Conservation (phyloP, 495 filamentous ascomycete genomes). For the Trichoderma parareesei region DNA sequence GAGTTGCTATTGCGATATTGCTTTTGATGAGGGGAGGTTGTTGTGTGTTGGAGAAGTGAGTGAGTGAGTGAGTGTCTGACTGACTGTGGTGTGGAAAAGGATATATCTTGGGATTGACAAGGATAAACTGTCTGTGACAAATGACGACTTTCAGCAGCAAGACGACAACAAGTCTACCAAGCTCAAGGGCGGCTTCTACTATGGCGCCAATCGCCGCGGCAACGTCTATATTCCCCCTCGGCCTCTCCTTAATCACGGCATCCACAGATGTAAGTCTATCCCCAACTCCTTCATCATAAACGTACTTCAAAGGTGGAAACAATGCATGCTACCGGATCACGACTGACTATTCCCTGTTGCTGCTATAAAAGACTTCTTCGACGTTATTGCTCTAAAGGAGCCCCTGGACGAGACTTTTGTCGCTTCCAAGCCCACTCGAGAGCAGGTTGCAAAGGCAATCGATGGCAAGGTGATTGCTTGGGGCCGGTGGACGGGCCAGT, state of each 20-base stretch:
- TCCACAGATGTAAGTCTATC: slow-evolving; percentile 32
- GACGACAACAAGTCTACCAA: slow-evolving; percentile 17
- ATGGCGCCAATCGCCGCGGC: slow-evolving; percentile 32
- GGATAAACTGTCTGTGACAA: slow-evolving; percentile 26
- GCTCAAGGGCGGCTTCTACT: slow-evolving; percentile 39
- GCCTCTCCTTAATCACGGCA: slow-evolving; percentile 38
- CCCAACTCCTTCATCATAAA: neutral
- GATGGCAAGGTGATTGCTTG: slow-evolving; percentile 42
- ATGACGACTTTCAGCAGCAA: slow-evolving; percentile 32
- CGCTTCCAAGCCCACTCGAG: slow-evolving; percentile 28
- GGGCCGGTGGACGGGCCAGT: slow-evolving; percentile 44
- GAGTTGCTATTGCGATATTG: slow-evolving; percentile 2
- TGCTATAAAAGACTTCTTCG: slow-evolving; percentile 31
- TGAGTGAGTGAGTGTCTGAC: neutral
- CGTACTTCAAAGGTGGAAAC: neutral
- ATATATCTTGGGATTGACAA: slow-evolving; percentile 38
- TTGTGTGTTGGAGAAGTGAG: no score
- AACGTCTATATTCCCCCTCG: slow-evolving; percentile 33
- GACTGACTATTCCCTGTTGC: neutral
- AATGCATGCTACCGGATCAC: neutral
- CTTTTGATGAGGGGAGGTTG: no score
- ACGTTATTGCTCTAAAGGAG: slow-evolving; percentile 38
- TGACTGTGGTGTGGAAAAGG: slow-evolving; percentile 16
- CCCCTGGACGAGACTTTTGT: slow-evolving; percentile 27
- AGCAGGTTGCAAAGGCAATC: slow-evolving; percentile 31